phyloP scores from a whole-genome alignment of 805 yeast species.

The Ogataea paraovalis region DNA sequence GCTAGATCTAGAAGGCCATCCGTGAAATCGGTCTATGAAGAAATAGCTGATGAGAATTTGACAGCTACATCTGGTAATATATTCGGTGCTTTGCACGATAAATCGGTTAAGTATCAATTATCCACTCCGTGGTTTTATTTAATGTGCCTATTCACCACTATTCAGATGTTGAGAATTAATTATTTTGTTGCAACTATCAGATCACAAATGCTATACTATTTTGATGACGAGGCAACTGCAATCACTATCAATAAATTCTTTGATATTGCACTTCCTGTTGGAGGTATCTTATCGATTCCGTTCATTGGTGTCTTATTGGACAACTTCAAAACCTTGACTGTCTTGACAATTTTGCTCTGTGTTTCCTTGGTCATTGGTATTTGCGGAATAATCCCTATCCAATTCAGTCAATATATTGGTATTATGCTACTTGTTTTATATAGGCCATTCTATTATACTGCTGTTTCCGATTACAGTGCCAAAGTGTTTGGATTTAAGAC shows the following conservation, averaged over 20 bases:
- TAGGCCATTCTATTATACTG: constrained; percentile 90
- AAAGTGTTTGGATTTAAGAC: constrained; percentile 91
- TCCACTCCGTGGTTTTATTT: constrained; percentile 69
- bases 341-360: constrained; percentile 47
- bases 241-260: constrained; percentile 64
- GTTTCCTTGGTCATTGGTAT: constrained; percentile 65
- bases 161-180: constrained; percentile 89
- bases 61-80: constrained; percentile 56
- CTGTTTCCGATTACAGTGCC: constrained; percentile 86
- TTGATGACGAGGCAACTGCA: constrained; percentile 51
- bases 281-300: constrained; percentile 85
- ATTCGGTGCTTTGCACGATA: constrained; percentile 76
- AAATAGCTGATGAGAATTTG: constrained; percentile 56
- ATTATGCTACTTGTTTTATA: constrained; percentile 71
- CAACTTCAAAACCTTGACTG: constrained; percentile 58
- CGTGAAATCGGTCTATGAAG: constrained; percentile 58
- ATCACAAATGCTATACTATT: constrained; percentile 73
- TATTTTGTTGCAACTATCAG: constrained; percentile 88
- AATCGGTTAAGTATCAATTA: constrained; percentile 36
- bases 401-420: constrained; percentile 58
- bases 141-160: constrained; percentile 73
- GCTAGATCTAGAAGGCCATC: constrained; percentile 36
- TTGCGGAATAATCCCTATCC: constrained; percentile 55
- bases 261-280: constrained; percentile 82
- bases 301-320: constrained; percentile 80